Evolutionary conservation across 805 yeast genomes (phyloP).

Genomic region (Priceomyces carsonii): DNA sequence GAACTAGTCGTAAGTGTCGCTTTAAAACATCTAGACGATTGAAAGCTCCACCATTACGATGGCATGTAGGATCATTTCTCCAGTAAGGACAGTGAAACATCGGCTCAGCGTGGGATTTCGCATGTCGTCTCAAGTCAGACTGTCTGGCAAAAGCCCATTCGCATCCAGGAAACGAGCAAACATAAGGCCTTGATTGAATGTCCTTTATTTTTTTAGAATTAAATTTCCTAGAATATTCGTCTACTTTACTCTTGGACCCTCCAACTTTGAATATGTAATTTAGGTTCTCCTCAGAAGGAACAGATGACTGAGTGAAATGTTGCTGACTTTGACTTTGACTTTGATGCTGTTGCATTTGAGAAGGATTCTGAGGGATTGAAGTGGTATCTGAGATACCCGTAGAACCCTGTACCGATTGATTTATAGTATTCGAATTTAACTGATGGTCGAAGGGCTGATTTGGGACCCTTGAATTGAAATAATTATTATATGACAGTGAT

Average conservation of each 20-base stretch:
- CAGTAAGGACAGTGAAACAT: constrained; percentile 73
- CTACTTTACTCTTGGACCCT: constrained; percentile 12
- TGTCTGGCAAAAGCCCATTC: constrained; percentile 71
- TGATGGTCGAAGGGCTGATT: constrained; percentile 5
- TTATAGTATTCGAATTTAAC: too few relatives aligned
- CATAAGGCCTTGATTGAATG: constrained; percentile 31
- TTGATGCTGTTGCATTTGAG: constrained; percentile 1
- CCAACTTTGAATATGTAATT: constrained; percentile 10
- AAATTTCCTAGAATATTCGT: constrained; percentile 9
- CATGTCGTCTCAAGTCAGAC: constrained; percentile 68
- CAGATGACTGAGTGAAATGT: too few relatives aligned
- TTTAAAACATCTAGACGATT: constrained; percentile 73
- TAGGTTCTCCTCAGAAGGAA: constrained; percentile 4
- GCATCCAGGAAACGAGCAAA: constrained; percentile 48
- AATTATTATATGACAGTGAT: constrained; percentile 3
- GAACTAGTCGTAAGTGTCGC: constrained; percentile 70
- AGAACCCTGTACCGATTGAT: too few relatives aligned
- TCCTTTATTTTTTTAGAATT: constrained; percentile 9
- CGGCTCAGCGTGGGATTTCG: constrained; percentile 66
- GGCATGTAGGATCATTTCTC: constrained; percentile 69
- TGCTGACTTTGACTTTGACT: too few relatives aligned
- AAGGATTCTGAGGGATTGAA: neutral
- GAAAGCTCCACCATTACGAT: constrained; percentile 74
- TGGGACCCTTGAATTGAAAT: constrained; percentile 8
- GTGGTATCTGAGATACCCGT: constrained; percentile 4